Evolutionary conservation across 2,329 filamentous ascomycete genomes (phyloP).

Genomic region (Penicillium sp.): DNA sequence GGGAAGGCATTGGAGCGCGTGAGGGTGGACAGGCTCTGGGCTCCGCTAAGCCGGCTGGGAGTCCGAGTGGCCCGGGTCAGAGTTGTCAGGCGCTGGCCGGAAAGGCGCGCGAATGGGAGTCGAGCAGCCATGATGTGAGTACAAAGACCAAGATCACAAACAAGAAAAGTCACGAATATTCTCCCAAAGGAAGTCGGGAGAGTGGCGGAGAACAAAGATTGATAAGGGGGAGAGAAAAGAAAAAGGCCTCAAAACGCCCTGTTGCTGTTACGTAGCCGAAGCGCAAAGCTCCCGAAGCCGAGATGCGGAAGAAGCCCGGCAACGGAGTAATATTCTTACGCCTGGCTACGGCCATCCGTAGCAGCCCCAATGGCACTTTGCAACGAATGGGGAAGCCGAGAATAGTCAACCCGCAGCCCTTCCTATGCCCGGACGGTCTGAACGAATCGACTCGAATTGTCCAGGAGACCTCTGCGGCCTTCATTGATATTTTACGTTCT

Average conservation of each 20-base stretch:
- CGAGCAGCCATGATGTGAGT: conserved; percentile 44
- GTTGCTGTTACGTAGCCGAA: conserved; percentile 32
- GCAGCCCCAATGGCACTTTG: conserved; percentile 31
- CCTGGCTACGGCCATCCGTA: conserved; percentile 22
- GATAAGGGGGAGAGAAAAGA: neutral
- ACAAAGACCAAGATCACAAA: conserved; percentile 8
- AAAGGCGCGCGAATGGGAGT: conserved; percentile 42
- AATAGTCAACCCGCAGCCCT: conserved; percentile 29
- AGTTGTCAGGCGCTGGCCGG: conserved; percentile 38
- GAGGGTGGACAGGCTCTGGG: conserved; percentile 35
- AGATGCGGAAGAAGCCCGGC: conserved; percentile 30
- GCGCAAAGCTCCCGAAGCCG: conserved; percentile 26
- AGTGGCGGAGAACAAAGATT: neutral
- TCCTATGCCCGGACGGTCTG: conserved; percentile 7
- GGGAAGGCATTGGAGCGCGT: conserved; percentile 26
- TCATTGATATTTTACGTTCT: neutral
- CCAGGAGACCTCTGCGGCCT: conserved; percentile 8
- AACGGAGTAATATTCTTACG: conserved; percentile 44
- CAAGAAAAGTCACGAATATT: neutral
- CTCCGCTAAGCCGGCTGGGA: conserved; percentile 28
- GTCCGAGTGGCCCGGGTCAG: conserved; percentile 35
- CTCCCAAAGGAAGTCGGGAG: neutral
- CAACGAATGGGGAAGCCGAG: conserved; percentile 30
- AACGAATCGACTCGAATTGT: conserved; percentile 10
- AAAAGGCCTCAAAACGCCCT: conserved; percentile 18